Percentiles rank a stretch among this genome's conserved stretches.
Conservation (phyloP, 2,329 filamentous ascomycete genomes). For the Biscogniauxia mediterranea region DNA sequence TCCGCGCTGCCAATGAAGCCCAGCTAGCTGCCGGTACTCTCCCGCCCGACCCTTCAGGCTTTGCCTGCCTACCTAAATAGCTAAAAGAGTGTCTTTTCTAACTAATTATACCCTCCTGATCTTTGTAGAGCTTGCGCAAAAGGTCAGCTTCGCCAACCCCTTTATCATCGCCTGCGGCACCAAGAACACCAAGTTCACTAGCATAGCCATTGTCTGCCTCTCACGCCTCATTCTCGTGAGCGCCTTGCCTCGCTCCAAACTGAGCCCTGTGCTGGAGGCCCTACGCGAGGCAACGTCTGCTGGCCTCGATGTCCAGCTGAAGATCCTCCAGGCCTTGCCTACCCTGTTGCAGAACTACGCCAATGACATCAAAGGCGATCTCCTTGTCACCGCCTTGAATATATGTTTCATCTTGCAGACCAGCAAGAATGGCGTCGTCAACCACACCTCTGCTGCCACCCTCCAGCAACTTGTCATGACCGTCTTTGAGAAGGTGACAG, state of each 20-base stretch:
- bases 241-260: conserved; percentile 73
- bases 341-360: conserved; percentile 89
- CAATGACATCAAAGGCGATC: conserved; percentile 72
- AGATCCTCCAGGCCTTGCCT: conserved; percentile 89
- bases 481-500: conserved; percentile 86
- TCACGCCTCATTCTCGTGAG: conserved; percentile 83
- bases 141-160: conserved; percentile 82
- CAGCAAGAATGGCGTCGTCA: conserved; percentile 90
- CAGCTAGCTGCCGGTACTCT: conserved; percentile 67
- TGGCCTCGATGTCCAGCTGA: conserved; percentile 85
- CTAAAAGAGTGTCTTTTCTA: no score
- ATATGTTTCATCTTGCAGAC: conserved; percentile 89
- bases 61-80: not conserved
- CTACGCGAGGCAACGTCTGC: conserved; percentile 81
- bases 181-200: conserved; percentile 85
- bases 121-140: conserved; percentile 72
- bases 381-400: conserved; percentile 79
- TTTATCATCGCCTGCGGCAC: conserved; percentile 92
- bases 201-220: conserved; percentile 82
- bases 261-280: conserved; percentile 85
- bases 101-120: conserved; percentile 14
- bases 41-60: conserved; percentile 6
- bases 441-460: conserved; percentile 94
- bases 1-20: conserved; percentile 72
- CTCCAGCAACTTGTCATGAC: conserved; percentile 90